These are phyloP conservation scores for Emergomyces pasteurianus DNA, from an alignment of 2,329 filamentous ascomycete species.

Conservation along the genomic window DNA sequence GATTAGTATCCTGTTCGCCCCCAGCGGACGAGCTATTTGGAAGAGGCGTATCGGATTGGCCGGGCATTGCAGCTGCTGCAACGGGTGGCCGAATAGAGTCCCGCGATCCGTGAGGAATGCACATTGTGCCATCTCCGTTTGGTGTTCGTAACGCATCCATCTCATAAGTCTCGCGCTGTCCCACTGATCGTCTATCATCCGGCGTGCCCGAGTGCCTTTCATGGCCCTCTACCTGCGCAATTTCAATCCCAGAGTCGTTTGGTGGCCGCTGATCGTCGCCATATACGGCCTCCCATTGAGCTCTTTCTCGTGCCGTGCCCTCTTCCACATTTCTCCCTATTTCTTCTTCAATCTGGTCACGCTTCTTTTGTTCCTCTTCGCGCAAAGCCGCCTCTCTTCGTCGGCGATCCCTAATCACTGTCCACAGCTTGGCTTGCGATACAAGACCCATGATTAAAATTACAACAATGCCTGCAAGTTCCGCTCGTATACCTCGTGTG, in stretches of 20 bases:
- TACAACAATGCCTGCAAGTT: constrained; percentile 66
- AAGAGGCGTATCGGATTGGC: neutral
- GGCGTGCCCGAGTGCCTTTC: neutral
- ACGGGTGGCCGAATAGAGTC: neutral
- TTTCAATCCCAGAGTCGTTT: constrained; percentile 23
- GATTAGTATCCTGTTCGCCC: neutral
- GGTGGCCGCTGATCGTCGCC: constrained; percentile 43
- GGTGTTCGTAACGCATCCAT: neutral
- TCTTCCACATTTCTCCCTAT: constrained; percentile 49
- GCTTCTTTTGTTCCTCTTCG: constrained; percentile 43
- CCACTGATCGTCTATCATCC: neutral
- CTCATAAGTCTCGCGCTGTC: neutral
- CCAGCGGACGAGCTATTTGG: neutral
- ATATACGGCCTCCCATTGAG: constrained; percentile 66
- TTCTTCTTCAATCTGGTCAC: constrained; percentile 53
- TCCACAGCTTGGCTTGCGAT: constrained; percentile 80
- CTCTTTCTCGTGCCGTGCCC: constrained; percentile 32
- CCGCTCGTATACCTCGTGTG: constrained; percentile 74
- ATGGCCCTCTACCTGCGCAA: neutral
- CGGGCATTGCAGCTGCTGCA: neutral
- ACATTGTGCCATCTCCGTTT: neutral
- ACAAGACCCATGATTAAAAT: constrained; percentile 63
- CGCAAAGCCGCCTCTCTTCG: constrained; percentile 35
- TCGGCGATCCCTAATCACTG: constrained; percentile 50
- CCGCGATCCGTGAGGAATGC: neutral